These are phyloP conservation scores for Epicoccum sorghinum DNA, from an alignment of 2,329 filamentous ascomycete genomes.

Conservation along the genomic window DNA sequence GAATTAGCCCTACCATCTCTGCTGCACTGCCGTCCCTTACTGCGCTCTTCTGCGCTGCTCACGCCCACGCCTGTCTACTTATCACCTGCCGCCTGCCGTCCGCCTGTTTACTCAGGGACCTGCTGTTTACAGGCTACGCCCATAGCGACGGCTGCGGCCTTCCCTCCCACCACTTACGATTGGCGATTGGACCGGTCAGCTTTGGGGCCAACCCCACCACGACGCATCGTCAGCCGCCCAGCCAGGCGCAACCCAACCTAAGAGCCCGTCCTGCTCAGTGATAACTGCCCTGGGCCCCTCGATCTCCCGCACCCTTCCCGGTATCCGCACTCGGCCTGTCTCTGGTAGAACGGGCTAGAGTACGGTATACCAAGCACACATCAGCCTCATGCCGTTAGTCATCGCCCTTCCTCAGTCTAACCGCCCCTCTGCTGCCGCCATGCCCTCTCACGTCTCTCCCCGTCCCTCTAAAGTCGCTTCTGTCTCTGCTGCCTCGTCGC, in stretches of 20 bases:
- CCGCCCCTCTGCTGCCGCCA: constrained; percentile 13
- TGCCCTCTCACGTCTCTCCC: constrained; percentile 9
- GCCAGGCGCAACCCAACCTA: constrained; percentile 21
- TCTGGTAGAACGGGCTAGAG: constrained; percentile 49
- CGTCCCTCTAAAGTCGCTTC: constrained; percentile 2
- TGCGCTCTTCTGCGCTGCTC: not conserved
- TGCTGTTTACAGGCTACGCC: constrained; percentile 11
- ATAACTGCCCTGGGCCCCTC: constrained; percentile 27
- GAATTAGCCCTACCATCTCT: constrained; percentile 29
- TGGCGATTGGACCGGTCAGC: constrained; percentile 17
- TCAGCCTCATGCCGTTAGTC: constrained; percentile 52
- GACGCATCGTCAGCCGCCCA: constrained; percentile 17
- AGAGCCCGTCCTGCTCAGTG: constrained; percentile 15
- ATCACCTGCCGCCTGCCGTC: not conserved
- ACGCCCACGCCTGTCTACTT: not conserved
- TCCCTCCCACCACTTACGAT: not conserved
- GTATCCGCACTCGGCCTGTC: constrained; percentile 45
- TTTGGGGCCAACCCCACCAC: constrained; percentile 8
- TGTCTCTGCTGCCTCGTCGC: constrained; percentile 19
- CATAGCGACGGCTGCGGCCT: not conserved
- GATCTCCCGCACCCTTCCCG: constrained; percentile 26
- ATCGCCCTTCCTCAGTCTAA: constrained; percentile 43
- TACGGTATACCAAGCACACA: constrained; percentile 36
- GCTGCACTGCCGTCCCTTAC: constrained; percentile 18
- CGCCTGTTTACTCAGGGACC: constrained; percentile 12